These are phyloP conservation scores for Camellia oleifera DNA, from an alignment of 179 eudicot species.

Conservation along the genomic window DNA sequence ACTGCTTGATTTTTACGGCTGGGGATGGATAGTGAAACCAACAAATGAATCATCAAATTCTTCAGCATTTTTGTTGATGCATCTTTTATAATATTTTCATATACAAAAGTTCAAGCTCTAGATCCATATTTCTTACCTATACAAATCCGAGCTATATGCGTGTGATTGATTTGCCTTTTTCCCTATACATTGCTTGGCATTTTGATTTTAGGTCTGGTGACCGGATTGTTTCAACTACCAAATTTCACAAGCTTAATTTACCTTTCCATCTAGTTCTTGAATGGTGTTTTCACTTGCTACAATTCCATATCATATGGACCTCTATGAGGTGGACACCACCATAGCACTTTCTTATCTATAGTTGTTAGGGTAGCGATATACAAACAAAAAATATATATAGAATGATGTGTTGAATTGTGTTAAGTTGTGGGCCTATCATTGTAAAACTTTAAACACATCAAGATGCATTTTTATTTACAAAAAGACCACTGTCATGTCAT, in stretches of 20 bases:
- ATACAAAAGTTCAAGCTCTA: not conserved
- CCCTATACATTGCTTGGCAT: not conserved
- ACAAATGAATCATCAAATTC: not conserved
- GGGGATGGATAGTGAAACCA: not conserved
- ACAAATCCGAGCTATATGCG: not conserved
- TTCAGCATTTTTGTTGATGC: constrained; percentile 3
- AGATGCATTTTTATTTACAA: too few relatives aligned
- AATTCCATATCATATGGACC: not conserved
- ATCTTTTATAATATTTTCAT: not conserved
- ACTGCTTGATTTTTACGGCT: not conserved
- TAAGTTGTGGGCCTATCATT: too few relatives aligned
- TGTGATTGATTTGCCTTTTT: constrained; percentile 1
- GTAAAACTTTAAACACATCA: too few relatives aligned
- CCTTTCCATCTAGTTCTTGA: not conserved
- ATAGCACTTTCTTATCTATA: too few relatives aligned
- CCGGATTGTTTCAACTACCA: not conserved
- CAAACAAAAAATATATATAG: too few relatives aligned
- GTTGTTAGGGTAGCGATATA: too few relatives aligned
- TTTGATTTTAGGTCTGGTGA: not conserved
- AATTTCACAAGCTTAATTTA: not conserved
- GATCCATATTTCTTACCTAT: too few relatives aligned
- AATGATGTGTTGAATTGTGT: too few relatives aligned
- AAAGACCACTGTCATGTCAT: too few relatives aligned
- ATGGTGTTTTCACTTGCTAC: not conserved
- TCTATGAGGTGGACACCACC: not conserved